These are phyloP conservation scores for Harrya chromipes DNA, from an alignment of 768 basidiomycete genomes.

Conservation along the genomic window DNA sequence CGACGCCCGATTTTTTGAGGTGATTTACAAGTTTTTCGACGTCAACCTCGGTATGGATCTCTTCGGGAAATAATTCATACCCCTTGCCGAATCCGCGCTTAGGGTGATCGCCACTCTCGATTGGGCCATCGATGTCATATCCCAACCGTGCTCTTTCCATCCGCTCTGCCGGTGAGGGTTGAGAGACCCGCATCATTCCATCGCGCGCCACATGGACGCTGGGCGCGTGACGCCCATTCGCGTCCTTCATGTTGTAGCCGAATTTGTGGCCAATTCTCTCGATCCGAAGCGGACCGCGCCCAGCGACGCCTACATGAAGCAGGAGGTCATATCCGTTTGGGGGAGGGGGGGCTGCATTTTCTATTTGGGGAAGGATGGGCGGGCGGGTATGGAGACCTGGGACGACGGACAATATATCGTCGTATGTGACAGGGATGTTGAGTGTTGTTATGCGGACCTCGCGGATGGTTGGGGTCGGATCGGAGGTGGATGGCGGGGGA, in stretches of 20 bases:
- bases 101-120: constrained; percentile 29
- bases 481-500: background rate
- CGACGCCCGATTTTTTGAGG: constrained; percentile 30
- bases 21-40: constrained; percentile 36
- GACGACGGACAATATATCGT: constrained; percentile 49
- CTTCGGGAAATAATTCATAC: constrained; percentile 35
- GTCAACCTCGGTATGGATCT: constrained; percentile 36
- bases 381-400: constrained; percentile 62
- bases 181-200: constrained; percentile 18
- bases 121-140: constrained; percentile 25
- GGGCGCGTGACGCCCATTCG: constrained; percentile 54
- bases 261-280: constrained; percentile 65
- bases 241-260: constrained; percentile 69
- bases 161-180: constrained; percentile 25
- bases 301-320: constrained; percentile 68
- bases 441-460: constrained; percentile 60
- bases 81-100: constrained; percentile 37
- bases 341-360: constrained; percentile 38
- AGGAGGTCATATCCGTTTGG: constrained; percentile 62
- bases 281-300: constrained; percentile 59
- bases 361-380: constrained; percentile 43
- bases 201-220: constrained; percentile 30
- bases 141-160: constrained; percentile 31
- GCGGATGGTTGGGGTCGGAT: constrained; percentile 23
- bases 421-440: constrained; percentile 57